These are phyloP conservation scores for Stentor roeselii DNA, from an alignment of 73 alveolate genomes.

Conservation along the genomic window DNA sequence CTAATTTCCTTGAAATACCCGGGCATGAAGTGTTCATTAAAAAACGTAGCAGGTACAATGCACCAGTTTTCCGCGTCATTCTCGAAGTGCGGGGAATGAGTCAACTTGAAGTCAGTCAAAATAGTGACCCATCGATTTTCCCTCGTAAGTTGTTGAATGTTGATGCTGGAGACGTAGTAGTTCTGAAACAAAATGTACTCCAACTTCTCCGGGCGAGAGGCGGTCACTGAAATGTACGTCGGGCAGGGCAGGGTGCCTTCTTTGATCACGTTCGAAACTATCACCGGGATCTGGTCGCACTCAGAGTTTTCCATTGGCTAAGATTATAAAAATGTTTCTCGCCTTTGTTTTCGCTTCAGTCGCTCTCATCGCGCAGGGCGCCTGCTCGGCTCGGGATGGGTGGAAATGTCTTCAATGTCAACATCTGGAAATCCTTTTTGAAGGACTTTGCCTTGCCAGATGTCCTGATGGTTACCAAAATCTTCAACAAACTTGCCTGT, in stretches of 20 bases:
- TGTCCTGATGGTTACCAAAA: too few species aligned
- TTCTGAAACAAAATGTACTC: slow-evolving; percentile 21
- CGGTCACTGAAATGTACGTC: not conserved
- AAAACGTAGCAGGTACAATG: not conserved
- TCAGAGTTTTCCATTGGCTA: not conserved
- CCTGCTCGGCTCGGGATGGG: too few species aligned
- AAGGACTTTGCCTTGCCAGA: too few species aligned
- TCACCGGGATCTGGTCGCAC: not conserved
- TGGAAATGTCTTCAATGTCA: too few species aligned
- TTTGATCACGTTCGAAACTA: not conserved
- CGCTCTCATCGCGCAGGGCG: too few species aligned
- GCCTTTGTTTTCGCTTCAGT: too few species aligned
- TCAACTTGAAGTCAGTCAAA: not conserved
- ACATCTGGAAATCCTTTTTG: too few species aligned
- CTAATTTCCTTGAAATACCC: not conserved
- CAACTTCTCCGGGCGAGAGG: not conserved
- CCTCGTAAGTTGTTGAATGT: not conserved
- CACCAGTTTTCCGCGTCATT: slow-evolving; percentile 2
- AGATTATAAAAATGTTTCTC: too few species aligned
- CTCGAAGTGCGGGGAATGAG: slow-evolving; percentile 10
- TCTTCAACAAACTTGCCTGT: too few species aligned
- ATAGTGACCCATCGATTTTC: slow-evolving; percentile 15
- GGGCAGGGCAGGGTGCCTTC: not conserved
- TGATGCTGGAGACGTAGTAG: not conserved
- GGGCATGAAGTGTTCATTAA: not conserved